A percentile compares a stretch with the other conserved stretches of the same genome.
These are phyloP conservation scores for Mucor irregularis DNA, from an alignment of 371 early-diverging fungal genomes.

Conservation along the genomic window DNA sequence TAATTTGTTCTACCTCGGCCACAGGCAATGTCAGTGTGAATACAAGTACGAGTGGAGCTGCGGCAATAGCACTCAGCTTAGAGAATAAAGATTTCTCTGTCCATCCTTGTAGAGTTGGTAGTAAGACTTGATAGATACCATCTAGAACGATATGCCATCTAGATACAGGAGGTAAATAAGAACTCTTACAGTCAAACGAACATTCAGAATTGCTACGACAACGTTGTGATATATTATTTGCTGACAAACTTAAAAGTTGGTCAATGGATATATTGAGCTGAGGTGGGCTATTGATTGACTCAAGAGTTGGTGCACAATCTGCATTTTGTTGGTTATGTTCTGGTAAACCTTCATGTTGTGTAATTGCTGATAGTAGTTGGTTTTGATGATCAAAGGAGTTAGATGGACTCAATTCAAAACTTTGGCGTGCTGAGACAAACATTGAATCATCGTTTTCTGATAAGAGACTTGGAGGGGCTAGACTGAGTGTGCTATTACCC, in stretches of 20 bases:
- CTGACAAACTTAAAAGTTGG: too few species aligned
- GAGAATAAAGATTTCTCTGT: constrained; percentile 43
- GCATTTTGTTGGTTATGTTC: not conserved
- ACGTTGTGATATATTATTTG: not conserved
- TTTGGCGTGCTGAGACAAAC: constrained; percentile 36
- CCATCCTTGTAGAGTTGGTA: constrained; percentile 61
- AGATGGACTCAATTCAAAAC: constrained; percentile 18
- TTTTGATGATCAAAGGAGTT: constrained; percentile 9
- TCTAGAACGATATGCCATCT: not conserved
- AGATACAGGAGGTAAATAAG: not conserved
- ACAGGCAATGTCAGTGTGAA: constrained; percentile 65
- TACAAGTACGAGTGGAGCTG: constrained; percentile 54
- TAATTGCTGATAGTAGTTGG: not conserved
- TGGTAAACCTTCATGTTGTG: not conserved
- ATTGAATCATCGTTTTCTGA: constrained; percentile 23
- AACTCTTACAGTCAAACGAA: not conserved
- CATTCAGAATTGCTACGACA: not conserved
- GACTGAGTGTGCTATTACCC: not conserved
- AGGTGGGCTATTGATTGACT: not conserved
- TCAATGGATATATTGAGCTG: not conserved
- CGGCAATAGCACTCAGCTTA: constrained; percentile 51
- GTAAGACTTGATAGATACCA: constrained; percentile 19
- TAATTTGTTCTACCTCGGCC: constrained; percentile 45
- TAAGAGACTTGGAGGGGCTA: constrained; percentile 17
- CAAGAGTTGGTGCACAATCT: not conserved